Evolutionary conservation across 495 filamentous ascomycete species (phyloP).

Genomic region (Talaromyces thailandensis): DNA sequence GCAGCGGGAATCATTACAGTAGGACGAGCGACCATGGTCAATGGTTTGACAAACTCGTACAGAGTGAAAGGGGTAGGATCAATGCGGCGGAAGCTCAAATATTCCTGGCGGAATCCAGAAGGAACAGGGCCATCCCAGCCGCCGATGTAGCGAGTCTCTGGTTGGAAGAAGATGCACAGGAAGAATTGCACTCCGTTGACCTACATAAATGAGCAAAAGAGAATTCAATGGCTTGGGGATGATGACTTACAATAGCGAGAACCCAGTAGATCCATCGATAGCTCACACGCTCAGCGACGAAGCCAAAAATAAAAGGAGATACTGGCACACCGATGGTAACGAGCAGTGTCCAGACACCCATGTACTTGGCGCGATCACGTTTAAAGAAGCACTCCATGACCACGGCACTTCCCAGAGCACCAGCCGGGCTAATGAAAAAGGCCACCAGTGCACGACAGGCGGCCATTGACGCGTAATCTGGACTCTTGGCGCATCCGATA

Average conservation of each 20-base stretch:
- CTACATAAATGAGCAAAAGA: conserved; percentile 16
- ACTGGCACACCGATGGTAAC: conserved; percentile 30
- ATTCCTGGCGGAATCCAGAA: conserved; percentile 26
- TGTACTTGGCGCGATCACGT: conserved; percentile 30
- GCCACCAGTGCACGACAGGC: conserved; percentile 26
- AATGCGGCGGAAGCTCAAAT: conserved; percentile 35
- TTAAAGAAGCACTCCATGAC: conserved; percentile 40
- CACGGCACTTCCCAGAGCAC: conserved; percentile 35
- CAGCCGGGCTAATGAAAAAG: conserved; percentile 28
- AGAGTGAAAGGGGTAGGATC: conserved; percentile 36
- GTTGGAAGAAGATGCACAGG: conserved; percentile 44
- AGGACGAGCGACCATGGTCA: conserved; percentile 17
- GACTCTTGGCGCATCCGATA: conserved; percentile 18
- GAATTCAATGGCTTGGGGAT: too few relatives aligned
- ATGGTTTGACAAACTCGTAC: conserved; percentile 28
- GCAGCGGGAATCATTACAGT: conserved; percentile 27
- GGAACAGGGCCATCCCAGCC: conserved; percentile 1
- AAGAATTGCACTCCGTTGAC: conserved; percentile 46
- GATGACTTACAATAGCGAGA: conserved; percentile 17
- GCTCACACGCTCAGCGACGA: conserved; percentile 18
- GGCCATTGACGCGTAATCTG: conserved; percentile 17
- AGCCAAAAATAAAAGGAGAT: conserved; percentile 25
- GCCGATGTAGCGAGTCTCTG: conserved; percentile 44
- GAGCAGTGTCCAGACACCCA: conserved; percentile 39
- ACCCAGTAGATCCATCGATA: conserved; percentile 21